phyloP scores from a whole-genome alignment of 179 eudicot species.

The Vitellaria paradoxa region DNA sequence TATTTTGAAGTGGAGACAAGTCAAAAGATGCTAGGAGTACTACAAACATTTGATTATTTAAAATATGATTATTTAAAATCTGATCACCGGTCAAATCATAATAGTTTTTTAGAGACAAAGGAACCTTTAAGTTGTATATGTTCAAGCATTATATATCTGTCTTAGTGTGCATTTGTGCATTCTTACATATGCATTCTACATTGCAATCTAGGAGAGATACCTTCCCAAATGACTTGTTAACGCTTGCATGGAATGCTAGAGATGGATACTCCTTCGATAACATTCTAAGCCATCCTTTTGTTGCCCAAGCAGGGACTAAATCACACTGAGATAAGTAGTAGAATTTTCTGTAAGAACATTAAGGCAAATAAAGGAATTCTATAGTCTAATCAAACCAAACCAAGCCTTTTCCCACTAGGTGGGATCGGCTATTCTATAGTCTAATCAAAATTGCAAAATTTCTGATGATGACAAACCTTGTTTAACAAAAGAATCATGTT shows the following conservation, averaged over 20 bases:
- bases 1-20: neutral
- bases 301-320: slow-evolving; percentile 94
- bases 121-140: neutral
- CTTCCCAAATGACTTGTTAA: slow-evolving; percentile 96
- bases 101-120: too few relatives aligned
- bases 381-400: neutral
- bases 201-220: slow-evolving; percentile 29
- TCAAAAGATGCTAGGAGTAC: neutral
- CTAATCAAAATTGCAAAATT: neutral
- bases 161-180: neutral
- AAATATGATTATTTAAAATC: neutral
- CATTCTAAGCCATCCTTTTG: slow-evolving; percentile 91
- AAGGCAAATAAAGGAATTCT: neutral
- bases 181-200: neutral
- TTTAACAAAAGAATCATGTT: slow-evolving; percentile 87
- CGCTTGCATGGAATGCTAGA: slow-evolving; percentile 91
- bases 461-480: slow-evolving; percentile 47
- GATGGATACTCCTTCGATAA: slow-evolving; percentile 85
- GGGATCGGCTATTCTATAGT: too few relatives aligned
- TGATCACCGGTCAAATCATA: too few relatives aligned
- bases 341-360: neutral
- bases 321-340: slow-evolving; percentile 50
- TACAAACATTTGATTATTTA: neutral
- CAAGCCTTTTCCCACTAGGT: too few relatives aligned
- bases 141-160: neutral